Percentiles rank a stretch among this genome's conserved stretches.
Evolutionary conservation across 169 alveolate species (phyloP).

Genomic region (Babesia ovis): DNA sequence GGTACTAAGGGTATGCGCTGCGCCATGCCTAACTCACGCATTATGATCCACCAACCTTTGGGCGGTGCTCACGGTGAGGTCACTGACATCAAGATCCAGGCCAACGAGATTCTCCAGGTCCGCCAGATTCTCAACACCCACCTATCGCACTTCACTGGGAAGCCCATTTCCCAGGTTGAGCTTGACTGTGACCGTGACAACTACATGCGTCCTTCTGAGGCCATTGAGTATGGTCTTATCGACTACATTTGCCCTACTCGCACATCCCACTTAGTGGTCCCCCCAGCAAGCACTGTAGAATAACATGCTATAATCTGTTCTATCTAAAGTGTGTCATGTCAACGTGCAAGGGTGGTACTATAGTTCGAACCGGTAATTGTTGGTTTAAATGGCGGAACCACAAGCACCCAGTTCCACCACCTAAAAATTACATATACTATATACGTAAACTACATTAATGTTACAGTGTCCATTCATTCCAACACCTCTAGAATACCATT

Average conservation of each 20-base stretch:
- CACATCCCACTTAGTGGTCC: slow-evolving; percentile 19
- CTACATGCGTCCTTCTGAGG: slow-evolving; percentile 84
- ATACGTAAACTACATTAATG: too few relatives aligned
- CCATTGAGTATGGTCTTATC: slow-evolving; percentile 80
- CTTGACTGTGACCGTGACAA: slow-evolving; percentile 81
- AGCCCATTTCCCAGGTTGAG: slow-evolving; percentile 68
- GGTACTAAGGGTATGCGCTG: slow-evolving; percentile 85
- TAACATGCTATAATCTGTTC: too few relatives aligned
- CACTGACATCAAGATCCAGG: slow-evolving; percentile 86
- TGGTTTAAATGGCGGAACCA: too few relatives aligned
- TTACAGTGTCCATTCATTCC: too few relatives aligned
- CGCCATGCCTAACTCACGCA: slow-evolving; percentile 83
- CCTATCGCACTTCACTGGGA: slow-evolving; percentile 78
- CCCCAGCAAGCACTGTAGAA: background rate
- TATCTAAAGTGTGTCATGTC: too few relatives aligned
- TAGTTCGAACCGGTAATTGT: too few relatives aligned
- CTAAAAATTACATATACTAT: too few relatives aligned
- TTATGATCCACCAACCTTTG: slow-evolving; percentile 87
- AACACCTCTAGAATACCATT: too few relatives aligned
- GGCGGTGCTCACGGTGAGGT: slow-evolving; percentile 87
- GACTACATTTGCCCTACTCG: slow-evolving; percentile 73
- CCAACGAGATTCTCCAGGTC: slow-evolving; percentile 81
- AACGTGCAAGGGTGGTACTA: too few relatives aligned
- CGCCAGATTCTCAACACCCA: slow-evolving; percentile 79
- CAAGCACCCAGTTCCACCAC: too few relatives aligned